phyloP scores from a whole-genome alignment of 2,329 filamentous ascomycete genomes.

The Phialophora chinensis region DNA sequence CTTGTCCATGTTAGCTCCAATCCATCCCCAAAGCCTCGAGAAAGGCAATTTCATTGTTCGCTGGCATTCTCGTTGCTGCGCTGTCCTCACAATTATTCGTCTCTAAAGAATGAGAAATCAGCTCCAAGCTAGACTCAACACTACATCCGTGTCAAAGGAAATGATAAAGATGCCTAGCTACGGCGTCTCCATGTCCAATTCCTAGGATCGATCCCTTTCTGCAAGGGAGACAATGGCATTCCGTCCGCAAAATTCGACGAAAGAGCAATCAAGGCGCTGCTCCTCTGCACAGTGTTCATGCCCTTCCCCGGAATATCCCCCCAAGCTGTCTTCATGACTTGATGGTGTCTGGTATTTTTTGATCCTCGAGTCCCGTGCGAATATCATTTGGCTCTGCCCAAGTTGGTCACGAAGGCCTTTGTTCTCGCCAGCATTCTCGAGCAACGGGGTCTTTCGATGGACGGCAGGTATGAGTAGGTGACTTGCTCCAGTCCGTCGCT shows the following conservation, averaged over 20 bases:
- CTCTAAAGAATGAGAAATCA: neutral
- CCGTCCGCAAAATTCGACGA: neutral
- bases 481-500: neutral
- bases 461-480: neutral
- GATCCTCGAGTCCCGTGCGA: neutral
- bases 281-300: neutral
- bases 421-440: neutral
- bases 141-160: neutral
- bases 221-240: neutral
- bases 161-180: neutral
- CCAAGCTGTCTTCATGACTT: neutral
- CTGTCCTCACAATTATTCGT: neutral
- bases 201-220: neutral
- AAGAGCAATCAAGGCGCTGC: neutral
- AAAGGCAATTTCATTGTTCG: neutral
- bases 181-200: neutral
- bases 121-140: neutral
- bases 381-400: neutral
- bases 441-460: neutral
- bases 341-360: neutral
- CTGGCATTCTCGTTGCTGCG: neutral
- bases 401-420: neutral
- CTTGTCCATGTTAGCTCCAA: neutral
- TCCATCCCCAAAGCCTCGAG: neutral
- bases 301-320: neutral